Conservation (phyloP, 1,284 basidiomycete species). For the Polyporus tsugae region DNA sequence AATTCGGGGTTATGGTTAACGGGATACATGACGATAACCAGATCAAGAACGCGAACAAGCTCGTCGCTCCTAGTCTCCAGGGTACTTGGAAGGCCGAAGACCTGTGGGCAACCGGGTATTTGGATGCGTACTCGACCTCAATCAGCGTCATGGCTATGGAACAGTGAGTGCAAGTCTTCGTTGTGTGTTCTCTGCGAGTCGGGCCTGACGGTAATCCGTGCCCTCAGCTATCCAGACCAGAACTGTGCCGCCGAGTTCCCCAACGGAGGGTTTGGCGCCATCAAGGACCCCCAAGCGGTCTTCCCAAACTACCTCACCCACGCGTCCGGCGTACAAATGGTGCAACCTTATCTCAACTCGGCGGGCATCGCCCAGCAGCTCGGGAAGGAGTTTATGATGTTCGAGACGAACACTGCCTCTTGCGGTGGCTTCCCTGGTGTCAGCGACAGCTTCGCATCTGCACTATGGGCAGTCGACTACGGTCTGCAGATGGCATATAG, state of each 20-base stretch:
- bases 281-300: conserved; percentile 56
- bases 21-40: conserved; percentile 48
- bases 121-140: conserved; percentile 47
- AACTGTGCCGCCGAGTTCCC: conserved; percentile 46
- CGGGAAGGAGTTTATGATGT: conserved; percentile 64
- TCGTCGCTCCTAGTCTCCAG: conserved; percentile 60
- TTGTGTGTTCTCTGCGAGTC: background rate
- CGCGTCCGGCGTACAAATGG: conserved; percentile 53
- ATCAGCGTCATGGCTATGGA: conserved; percentile 55
- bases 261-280: conserved; percentile 34
- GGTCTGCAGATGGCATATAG: conserved; percentile 54
- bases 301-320: conserved; percentile 70
- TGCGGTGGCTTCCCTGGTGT: conserved; percentile 85
- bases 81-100: conserved; percentile 54
- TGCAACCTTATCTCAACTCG: conserved; percentile 59
- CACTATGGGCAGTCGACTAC: conserved; percentile 54
- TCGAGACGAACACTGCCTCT: conserved; percentile 84
- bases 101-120: conserved; percentile 56
- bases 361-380: conserved; percentile 51
- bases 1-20: conserved; percentile 54
- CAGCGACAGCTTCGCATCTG: conserved; percentile 64
- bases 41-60: conserved; percentile 46
- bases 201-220: background rate
- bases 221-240: conserved; percentile 58
- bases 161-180: conserved; percentile 46